Percentiles rank a stretch among this genome's conserved stretches.
These are phyloP conservation scores for Senna siamea DNA, from an alignment of 306 rosid species.

Conservation along the genomic window DNA sequence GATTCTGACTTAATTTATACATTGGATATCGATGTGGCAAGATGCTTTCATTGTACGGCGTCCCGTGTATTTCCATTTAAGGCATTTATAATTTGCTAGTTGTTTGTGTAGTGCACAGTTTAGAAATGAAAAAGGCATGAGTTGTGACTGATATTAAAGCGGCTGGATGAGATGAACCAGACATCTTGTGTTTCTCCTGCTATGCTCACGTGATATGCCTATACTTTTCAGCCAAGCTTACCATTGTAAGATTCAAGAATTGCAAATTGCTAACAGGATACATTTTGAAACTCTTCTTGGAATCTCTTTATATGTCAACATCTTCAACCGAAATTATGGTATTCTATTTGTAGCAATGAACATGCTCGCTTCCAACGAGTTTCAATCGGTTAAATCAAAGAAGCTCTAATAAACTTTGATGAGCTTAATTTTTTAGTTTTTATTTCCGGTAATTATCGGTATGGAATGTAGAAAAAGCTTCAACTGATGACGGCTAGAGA, in stretches of 20 bases:
- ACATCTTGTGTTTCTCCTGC: background rate
- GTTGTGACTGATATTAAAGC: background rate
- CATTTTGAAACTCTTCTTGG: background rate
- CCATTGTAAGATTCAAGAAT: background rate
- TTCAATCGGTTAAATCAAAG: no score
- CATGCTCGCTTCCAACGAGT: background rate
- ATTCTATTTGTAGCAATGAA: background rate
- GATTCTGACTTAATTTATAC: background rate
- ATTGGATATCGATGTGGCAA: background rate
- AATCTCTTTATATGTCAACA: background rate
- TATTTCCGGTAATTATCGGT: no score
- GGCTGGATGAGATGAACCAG: background rate
- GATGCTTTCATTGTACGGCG: background rate
- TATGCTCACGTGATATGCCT: background rate
- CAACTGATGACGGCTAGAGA: no score
- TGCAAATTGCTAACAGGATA: background rate
- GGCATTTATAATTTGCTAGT: background rate
- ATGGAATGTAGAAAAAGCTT: no score
- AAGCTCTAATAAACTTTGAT: no score
- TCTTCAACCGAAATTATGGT: background rate
- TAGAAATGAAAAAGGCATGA: background rate
- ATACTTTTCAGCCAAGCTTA: background rate
- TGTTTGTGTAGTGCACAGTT: background rate
- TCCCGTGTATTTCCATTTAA: background rate
- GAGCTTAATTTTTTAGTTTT: no score